phyloP scores from a whole-genome alignment of 306 rosid genomes.

The Quercus aquifolioides region DNA sequence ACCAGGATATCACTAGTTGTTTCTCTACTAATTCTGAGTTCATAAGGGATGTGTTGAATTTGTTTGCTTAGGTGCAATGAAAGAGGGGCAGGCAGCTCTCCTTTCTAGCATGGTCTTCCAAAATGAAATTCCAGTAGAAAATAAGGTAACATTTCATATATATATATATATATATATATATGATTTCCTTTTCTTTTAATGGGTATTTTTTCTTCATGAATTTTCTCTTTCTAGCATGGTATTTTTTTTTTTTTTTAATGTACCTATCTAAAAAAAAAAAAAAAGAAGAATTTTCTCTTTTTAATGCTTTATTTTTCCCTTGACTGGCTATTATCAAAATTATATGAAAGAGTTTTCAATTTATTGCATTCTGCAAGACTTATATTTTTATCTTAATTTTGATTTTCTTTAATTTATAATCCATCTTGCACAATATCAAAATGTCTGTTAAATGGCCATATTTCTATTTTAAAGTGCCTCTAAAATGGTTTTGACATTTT shows the following conservation, averaged over 20 bases:
- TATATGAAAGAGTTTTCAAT: constrained; percentile 6
- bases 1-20: background rate
- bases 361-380: background rate
- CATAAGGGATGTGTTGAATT: constrained; percentile 18
- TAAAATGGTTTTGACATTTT: background rate
- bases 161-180: background rate
- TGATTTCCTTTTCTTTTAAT: background rate
- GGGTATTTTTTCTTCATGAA: background rate
- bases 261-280: no score
- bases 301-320: background rate
- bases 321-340: constrained; percentile 5
- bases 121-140: constrained; percentile 26
- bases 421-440: background rate
- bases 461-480: background rate
- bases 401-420: background rate
- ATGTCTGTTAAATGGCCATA: background rate
- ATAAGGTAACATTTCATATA: constrained; percentile 40
- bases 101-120: constrained; percentile 24
- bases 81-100: constrained; percentile 23
- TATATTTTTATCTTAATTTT: background rate
- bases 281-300: background rate
- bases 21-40: constrained; percentile 5
- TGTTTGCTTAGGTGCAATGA: constrained; percentile 34
- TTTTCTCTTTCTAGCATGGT: background rate
- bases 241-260: no score